Conservation (phyloP, 2,329 filamentous ascomycete species). For the Alternaria atra region DNA sequence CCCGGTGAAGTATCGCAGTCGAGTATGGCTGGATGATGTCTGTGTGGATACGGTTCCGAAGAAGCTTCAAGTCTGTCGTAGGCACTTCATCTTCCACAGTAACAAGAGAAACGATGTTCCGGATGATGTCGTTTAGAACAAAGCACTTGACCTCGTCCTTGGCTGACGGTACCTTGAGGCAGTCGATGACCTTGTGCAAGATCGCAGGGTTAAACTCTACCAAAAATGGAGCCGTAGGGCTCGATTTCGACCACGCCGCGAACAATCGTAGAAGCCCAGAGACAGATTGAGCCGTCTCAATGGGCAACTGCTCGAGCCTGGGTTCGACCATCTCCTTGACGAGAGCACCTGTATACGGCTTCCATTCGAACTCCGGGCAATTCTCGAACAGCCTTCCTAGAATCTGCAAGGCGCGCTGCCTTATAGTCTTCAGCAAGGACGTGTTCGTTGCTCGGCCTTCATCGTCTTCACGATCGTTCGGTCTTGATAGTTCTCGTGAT, state of each 20-base stretch:
- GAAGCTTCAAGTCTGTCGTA: conserved; percentile 63
- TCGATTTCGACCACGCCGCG: conserved; percentile 77
- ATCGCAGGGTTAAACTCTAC: conserved; percentile 67
- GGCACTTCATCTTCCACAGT: conserved; percentile 12
- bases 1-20: conserved; percentile 67
- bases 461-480: conserved; percentile 41
- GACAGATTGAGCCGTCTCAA: conserved; percentile 88
- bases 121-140: conserved; percentile 78
- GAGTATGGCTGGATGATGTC: conserved; percentile 71
- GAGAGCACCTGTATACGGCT: conserved; percentile 73
- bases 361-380: conserved; percentile 75
- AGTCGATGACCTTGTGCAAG: conserved; percentile 76
- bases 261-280: conserved; percentile 85
- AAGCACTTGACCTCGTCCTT: conserved; percentile 89
- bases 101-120: conserved; percentile 43
- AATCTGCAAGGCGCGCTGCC: conserved; percentile 82
- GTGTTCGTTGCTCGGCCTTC: conserved; percentile 41
- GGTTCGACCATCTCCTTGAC: conserved; percentile 79
- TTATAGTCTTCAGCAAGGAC: conserved; percentile 72
- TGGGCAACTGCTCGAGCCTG: conserved; percentile 77
- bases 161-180: conserved; percentile 74
- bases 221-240: conserved; percentile 74
- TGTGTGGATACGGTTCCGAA: conserved; percentile 52
- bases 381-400: conserved; percentile 80
- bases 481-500: conserved; percentile 53